Evolutionary conservation across 805 yeast genomes (phyloP), one percentile per base, ranked within the genome.

Genomic region (Nakazawaea wyomingensis): DNA sequence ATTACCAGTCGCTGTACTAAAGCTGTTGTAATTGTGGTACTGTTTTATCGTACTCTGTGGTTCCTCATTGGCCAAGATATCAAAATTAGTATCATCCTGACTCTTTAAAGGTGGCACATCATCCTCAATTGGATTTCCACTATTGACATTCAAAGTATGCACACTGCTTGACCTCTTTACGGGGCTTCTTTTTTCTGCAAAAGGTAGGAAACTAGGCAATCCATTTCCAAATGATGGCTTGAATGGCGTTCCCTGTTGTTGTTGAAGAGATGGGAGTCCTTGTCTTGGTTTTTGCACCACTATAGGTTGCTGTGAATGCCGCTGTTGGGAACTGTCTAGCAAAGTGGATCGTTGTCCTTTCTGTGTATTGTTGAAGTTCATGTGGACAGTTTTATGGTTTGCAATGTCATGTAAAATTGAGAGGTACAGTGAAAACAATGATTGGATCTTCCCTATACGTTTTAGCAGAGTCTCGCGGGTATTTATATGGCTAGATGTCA

Each of bases 101-200:
- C 44, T 41, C 24, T 29, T 34, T 36, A 41, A 34, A 20, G 44
- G 44, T 4, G 44, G 44, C 5, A 41, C 4, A 16, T 41, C 40
- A 5, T 19, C 33, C 7, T 19, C 33, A 4, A 28, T 14, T 2
- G 30, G 41, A 16, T 36, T 34, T 7, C 6, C 29, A n/a, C 22
- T 21, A n/a, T 21, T 27, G 5, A 42, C 16, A 19, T 42, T 42
- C 16, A 42, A 36, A 13, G 45, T 42, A 26, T 42, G 45, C 5
- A 42, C 37, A 42, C 45, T 42, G 5, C 30, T 26, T 8, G 37
- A 19, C 18, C 44, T 39, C 29, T 19, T 17, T 4, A 11, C 9
- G 4, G n/a, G 17, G 6, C 10, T 6, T 3, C 16, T 14, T 3
- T 18, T 17, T n/a, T 41, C 39, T 16, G 35, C 14, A 16, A 17